A percentile compares a stretch with the other conserved stretches of the same genome.
These are phyloP conservation scores for Puccinia triticina DNA, from an alignment of 1,284 basidiomycete genomes.

Conservation along the genomic window DNA sequence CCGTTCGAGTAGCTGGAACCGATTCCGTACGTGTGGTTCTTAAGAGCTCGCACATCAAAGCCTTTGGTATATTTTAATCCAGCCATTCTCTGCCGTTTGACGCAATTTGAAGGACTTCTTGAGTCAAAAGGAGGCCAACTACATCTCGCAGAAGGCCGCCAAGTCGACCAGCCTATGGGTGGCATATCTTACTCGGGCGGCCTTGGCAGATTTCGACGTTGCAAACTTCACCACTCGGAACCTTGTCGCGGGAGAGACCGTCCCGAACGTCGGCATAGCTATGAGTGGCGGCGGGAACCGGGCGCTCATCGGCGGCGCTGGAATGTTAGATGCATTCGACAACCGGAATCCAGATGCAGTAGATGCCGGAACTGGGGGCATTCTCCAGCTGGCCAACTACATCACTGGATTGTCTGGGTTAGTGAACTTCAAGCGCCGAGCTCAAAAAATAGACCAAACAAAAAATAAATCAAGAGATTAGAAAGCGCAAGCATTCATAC, in stretches of 20 bases:
- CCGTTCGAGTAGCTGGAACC: background rate
- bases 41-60: background rate
- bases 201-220: conserved; percentile 17
- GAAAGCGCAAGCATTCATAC: background rate
- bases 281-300: conserved; percentile 39
- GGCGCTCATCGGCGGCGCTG: conserved; percentile 34
- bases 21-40: conserved; percentile 6
- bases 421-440: background rate
- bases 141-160: conserved; percentile 32
- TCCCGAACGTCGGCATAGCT: conserved; percentile 43
- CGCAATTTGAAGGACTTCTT: conserved; percentile 6
- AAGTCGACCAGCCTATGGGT: conserved; percentile 24
- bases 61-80: background rate
- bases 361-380: conserved; percentile 27
- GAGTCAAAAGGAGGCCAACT: conserved; percentile 20
- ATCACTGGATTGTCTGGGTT: conserved; percentile 43
- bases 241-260: conserved; percentile 4
- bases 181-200: conserved; percentile 11
- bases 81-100: background rate
- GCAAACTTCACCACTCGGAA: conserved; percentile 10
- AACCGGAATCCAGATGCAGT: conserved; percentile 26
- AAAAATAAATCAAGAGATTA: background rate
- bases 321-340: conserved; percentile 35
- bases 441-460: background rate
- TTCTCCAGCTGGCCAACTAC: conserved; percentile 38